Conservation (phyloP, 768 basidiomycete species). For the Leccinum subgranulosum region DNA sequence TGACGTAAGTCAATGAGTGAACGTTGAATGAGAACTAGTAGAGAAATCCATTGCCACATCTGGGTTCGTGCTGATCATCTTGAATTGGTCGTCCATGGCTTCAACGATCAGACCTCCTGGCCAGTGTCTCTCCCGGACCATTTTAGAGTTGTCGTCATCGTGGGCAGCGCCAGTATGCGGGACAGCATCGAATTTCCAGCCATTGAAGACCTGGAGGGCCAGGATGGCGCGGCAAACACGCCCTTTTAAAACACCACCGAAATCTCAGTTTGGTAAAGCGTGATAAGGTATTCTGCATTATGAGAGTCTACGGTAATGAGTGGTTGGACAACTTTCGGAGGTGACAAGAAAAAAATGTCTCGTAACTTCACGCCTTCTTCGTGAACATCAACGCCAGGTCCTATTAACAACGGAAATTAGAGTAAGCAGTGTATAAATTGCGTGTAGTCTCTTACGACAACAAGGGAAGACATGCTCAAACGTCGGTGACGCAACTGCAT, state of each 20-base stretch:
- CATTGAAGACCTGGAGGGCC: conserved; percentile 87
- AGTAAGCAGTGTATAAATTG: neutral
- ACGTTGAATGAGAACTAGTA: too few species aligned
- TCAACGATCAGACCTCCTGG: conserved; percentile 92
- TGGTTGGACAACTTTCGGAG: neutral
- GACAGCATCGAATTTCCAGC: conserved; percentile 60
- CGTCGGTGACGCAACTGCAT: conserved; percentile 5
- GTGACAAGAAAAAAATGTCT: neutral
- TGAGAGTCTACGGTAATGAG: neutral
- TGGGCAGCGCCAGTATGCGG: conserved; percentile 74
- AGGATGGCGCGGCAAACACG: conserved; percentile 59
- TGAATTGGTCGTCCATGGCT: conserved; percentile 93
- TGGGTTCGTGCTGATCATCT: conserved; percentile 89
- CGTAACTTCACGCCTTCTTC: conserved; percentile 3
- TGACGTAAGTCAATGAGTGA: neutral
- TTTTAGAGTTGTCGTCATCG: conserved; percentile 45
- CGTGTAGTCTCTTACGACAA: conserved; percentile 16
- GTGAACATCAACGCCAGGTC: conserved; percentile 21
- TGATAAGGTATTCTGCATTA: neutral
- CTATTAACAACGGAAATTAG: conserved; percentile 6
- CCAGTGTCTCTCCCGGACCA: conserved; percentile 52
- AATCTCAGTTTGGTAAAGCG: neutral
- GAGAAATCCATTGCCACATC: too few species aligned
- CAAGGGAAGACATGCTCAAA: conserved; percentile 18
- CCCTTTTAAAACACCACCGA: too few species aligned